phyloP scores from a whole-genome alignment of 2,329 filamentous ascomycete genomes.

The Monosporascus sp. region DNA sequence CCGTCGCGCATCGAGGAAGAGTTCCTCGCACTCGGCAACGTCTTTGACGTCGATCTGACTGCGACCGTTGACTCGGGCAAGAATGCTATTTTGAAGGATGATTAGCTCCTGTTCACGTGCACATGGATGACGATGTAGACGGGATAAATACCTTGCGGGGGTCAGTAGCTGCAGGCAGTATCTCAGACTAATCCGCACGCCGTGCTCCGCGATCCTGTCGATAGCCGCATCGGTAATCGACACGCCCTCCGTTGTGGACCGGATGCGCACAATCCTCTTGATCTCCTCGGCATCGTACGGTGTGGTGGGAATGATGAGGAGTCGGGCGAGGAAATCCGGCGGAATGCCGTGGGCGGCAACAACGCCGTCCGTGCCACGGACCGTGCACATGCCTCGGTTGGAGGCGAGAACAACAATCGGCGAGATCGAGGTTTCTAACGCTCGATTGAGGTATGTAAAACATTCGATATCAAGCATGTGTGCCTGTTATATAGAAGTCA shows the following conservation, averaged over 20 bases:
- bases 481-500: constrained; percentile 52
- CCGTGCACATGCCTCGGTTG: constrained; percentile 89
- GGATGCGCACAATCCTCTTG: constrained; percentile 82
- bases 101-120: background rate
- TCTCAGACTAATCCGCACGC: constrained; percentile 81
- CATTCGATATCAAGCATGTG: constrained; percentile 99
- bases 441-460: constrained; percentile 97
- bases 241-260: constrained; percentile 76
- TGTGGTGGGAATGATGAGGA: constrained; percentile 93
- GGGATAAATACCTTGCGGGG: constrained; percentile 62
- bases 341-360: constrained; percentile 90
- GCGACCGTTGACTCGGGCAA: constrained; percentile 78
- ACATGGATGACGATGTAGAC: background rate
- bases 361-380: constrained; percentile 79
- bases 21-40: constrained; percentile 74
- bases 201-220: constrained; percentile 80
- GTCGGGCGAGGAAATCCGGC: constrained; percentile 84
- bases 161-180: constrained; percentile 92
- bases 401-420: constrained; percentile 97
- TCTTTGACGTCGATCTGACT: constrained; percentile 73
- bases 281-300: constrained; percentile 87
- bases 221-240: constrained; percentile 76
- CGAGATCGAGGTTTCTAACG: constrained; percentile 90
- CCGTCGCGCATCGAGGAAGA: constrained; percentile 77
- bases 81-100: constrained; percentile 52